These are phyloP conservation scores for Truncatella angustata DNA, from an alignment of 2,329 filamentous ascomycete genomes.

Conservation along the genomic window DNA sequence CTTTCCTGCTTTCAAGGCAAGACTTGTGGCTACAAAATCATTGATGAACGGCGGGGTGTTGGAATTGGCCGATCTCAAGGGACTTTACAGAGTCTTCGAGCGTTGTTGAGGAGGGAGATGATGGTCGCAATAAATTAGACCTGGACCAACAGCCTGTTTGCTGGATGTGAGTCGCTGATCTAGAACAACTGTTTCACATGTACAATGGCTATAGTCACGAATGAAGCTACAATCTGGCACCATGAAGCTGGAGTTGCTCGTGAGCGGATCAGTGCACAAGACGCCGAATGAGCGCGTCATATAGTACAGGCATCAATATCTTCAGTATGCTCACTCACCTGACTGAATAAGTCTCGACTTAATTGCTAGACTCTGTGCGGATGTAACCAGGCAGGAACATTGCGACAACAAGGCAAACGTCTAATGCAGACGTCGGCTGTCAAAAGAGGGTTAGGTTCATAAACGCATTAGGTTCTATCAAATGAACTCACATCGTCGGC, in stretches of 20 bases:
- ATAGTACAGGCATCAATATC: too few species aligned
- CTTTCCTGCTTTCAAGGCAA: constrained; percentile 83
- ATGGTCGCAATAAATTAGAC: neutral
- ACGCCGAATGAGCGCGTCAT: too few species aligned
- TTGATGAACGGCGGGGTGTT: constrained; percentile 73
- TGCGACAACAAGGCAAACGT: neutral
- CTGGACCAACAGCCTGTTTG: neutral
- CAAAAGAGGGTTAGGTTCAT: constrained; percentile 34
- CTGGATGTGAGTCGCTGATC: constrained; percentile 1
- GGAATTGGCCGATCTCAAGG: constrained; percentile 89
- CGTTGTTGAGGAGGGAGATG: constrained; percentile 60
- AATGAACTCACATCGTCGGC: constrained; percentile 29
- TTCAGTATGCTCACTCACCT: constrained; percentile 1
- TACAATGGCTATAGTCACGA: too few species aligned
- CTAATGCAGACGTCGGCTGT: constrained; percentile 11
- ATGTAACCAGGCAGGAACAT: neutral
- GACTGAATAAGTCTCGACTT: neutral
- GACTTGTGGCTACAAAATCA: constrained; percentile 77
- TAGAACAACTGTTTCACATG: too few species aligned
- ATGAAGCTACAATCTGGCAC: too few species aligned
- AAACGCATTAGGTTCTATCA: constrained; percentile 29
- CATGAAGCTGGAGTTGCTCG: too few species aligned
- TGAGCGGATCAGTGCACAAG: too few species aligned
- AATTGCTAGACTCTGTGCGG: neutral
- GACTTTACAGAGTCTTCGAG: constrained; percentile 92